Evolutionary conservation across 768 basidiomycete genomes (phyloP).

Genomic region (Collybiopsis confluens): DNA sequence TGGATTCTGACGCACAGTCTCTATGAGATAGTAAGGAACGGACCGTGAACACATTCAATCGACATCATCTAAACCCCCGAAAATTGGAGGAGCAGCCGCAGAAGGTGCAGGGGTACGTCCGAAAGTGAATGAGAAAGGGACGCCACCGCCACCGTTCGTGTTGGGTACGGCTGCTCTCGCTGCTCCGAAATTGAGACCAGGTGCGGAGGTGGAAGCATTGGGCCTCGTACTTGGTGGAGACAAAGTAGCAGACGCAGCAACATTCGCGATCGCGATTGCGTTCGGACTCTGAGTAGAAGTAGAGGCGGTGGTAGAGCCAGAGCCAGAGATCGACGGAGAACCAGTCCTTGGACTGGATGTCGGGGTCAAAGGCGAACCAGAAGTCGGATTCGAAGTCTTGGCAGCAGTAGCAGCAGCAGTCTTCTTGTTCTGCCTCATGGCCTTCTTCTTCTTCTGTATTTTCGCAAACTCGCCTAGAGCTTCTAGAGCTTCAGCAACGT

Average conservation of each 20-base stretch:
- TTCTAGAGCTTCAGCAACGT: slow-evolving; percentile 50
- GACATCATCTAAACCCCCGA: slow-evolving; percentile 26
- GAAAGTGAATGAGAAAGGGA: slow-evolving; percentile 5
- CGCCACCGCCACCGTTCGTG: neutral
- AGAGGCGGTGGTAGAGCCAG: no score
- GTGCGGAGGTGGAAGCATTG: neutral
- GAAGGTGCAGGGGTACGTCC: neutral
- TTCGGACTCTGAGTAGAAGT: no score
- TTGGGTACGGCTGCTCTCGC: no score
- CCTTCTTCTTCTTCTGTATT: slow-evolving; percentile 40
- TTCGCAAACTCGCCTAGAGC: slow-evolving; percentile 45
- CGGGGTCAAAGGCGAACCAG: neutral
- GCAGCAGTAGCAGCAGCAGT: neutral
- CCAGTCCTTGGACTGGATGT: neutral
- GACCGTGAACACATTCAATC: slow-evolving; percentile 21
- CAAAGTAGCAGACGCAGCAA: no score
- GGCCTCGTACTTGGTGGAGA: no score
- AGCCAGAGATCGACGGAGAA: neutral
- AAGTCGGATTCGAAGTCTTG: neutral
- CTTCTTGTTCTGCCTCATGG: slow-evolving; percentile 16
- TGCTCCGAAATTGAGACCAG: no score
- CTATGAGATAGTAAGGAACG: neutral
- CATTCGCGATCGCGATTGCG: no score
- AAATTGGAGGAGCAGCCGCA: slow-evolving; percentile 4
- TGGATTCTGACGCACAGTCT: no score